Base-by-base conservation (phyloP, 345 rosid species). In the Fremontodendron californicum region DNA sequence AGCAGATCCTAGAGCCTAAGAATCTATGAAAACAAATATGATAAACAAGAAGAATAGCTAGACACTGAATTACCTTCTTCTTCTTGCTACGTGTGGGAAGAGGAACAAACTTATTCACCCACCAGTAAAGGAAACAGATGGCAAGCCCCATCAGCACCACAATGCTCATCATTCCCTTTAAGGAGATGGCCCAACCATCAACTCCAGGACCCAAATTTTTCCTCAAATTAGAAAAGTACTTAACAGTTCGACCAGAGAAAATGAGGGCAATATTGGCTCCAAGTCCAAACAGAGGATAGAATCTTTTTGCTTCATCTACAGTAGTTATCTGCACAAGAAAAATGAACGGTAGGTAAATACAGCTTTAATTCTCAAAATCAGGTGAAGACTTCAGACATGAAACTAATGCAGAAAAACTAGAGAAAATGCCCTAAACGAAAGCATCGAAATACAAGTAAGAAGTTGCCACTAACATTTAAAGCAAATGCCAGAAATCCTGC, bases 171-270 rank as follows among this genome's bases (percentile, higher is more conserved):
- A 94, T 94, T 18, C 81, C 98, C 83, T 89, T 93, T 75, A 94
- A 85, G 73, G 98, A 93, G 80, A 93, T 67, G 71, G 98, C 97
- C 98, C 98, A 94, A 48, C 98, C 98, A 85, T 94, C 98, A 75
- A 93, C 94, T 82, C 98, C 97, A 79, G 98, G 97, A 31, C 97
- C 98, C 86, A 94, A 85, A 80, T 74, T 86, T 75, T 88, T 79
- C 77, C 98, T 91, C 90, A 94, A 66, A 64, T 90, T 92, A 45
- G 98, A 94, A 88, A 94, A 92, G 78, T 94, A 94, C 80, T 94
- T 94, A 62, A 94, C 98, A 51, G 98, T 92, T 79, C 98, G 83
- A 45, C 98, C 97, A 0, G 98, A 94, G 84, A 94, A 92, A 58
- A 94, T 78, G 39, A 94, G 93, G 16, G 98, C 98, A 76, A 94